phyloP scores from a whole-genome alignment of 2,329 filamentous ascomycete species.

The Pyrenophora teres region DNA sequence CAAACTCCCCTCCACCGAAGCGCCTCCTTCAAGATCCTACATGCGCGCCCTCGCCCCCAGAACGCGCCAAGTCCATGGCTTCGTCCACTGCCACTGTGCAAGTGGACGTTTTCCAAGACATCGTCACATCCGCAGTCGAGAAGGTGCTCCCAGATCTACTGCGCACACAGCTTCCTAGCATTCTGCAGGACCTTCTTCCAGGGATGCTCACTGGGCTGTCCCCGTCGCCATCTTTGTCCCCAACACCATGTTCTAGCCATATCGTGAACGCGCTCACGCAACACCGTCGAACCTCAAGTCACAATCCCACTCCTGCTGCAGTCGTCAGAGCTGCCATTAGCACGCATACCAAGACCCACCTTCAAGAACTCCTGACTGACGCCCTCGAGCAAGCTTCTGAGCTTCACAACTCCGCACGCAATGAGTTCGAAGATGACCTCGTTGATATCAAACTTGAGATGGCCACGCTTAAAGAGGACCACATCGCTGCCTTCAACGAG shows the following conservation, averaged over 20 bases:
- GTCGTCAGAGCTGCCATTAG: not conserved
- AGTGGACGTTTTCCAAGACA: conserved; percentile 7
- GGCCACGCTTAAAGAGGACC: conserved; percentile 3
- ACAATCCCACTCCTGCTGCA: not conserved
- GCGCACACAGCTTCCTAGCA: conserved; percentile 1
- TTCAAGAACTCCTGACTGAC: not conserved
- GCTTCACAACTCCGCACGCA: not conserved
- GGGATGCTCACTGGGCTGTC: conserved; percentile 2
- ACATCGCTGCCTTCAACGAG: conserved; percentile 2
- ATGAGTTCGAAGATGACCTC: conserved; percentile 3
- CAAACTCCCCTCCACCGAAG: conserved; percentile 6
- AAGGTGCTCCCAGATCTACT: conserved; percentile 4
- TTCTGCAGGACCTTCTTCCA: conserved; percentile 2
- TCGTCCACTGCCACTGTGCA: conserved; percentile 5
- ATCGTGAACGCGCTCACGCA: not conserved
- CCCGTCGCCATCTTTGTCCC: not conserved
- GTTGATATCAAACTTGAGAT: not conserved
- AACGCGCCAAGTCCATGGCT: not conserved
- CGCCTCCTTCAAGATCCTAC: conserved; percentile 1
- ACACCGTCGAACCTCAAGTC: not conserved
- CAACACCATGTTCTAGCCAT: not conserved
- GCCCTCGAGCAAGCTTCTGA: conserved; percentile 3
- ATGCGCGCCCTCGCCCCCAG: not conserved
- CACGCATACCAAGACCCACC: not conserved
- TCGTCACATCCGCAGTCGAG: conserved; percentile 3